Conservation (phyloP, 1,284 basidiomycete genomes). For the Filobasidium uniguttulatum region DNA sequence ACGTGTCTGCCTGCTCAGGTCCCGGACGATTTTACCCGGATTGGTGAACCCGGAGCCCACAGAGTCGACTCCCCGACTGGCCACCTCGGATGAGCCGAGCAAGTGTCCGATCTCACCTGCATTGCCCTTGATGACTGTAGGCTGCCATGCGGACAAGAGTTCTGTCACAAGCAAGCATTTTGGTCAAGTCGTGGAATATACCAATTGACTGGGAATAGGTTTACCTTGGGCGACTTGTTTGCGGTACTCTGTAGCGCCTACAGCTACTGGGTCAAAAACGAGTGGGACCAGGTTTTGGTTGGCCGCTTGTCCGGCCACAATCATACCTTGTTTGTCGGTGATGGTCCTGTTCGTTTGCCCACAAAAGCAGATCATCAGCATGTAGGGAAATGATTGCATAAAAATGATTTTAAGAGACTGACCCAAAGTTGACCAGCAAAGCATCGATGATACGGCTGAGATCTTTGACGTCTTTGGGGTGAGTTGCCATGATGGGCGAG, state of each 20-base stretch:
- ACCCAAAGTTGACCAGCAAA: slow-evolving; percentile 77
- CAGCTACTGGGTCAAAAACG: slow-evolving; percentile 86
- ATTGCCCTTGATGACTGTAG: slow-evolving; percentile 89
- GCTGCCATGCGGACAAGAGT: slow-evolving; percentile 71
- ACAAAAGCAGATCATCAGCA: neutral
- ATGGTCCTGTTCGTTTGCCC: slow-evolving; percentile 45
- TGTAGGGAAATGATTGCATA: neutral
- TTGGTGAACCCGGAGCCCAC: slow-evolving; percentile 61
- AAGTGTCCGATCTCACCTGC: slow-evolving; percentile 76
- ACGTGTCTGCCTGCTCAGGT: slow-evolving; percentile 65
- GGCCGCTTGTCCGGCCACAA: slow-evolving; percentile 57
- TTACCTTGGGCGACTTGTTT: slow-evolving; percentile 42
- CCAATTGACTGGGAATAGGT: slow-evolving; percentile 12
- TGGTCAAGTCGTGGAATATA: neutral
- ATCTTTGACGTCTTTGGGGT: slow-evolving; percentile 68
- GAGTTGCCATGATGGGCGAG: slow-evolving; percentile 87
- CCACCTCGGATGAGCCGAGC: slow-evolving; percentile 59
- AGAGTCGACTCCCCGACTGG: slow-evolving; percentile 77
- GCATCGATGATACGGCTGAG: slow-evolving; percentile 54
- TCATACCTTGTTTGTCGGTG: slow-evolving; percentile 57
- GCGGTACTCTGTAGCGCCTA: slow-evolving; percentile 69
- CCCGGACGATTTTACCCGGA: slow-evolving; percentile 54
- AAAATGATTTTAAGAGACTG: neutral
- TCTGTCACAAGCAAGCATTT: slow-evolving; percentile 36
- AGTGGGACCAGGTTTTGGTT: slow-evolving; percentile 65